phyloP scores from a whole-genome alignment of 495 filamentous ascomycete genomes.

The Aspergillus cavernicola region DNA sequence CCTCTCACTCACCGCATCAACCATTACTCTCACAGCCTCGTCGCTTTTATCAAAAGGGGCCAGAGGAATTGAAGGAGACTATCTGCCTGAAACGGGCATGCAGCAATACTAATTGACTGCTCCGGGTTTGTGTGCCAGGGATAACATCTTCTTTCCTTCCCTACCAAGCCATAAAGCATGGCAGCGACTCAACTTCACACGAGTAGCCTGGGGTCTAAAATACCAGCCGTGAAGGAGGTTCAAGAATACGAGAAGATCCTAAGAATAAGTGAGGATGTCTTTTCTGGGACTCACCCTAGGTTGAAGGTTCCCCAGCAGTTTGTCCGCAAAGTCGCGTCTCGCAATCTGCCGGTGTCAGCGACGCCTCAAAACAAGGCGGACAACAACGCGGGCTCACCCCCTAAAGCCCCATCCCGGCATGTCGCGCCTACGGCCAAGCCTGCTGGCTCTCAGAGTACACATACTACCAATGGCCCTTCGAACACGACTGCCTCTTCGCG shows the following conservation, averaged over 20 bases:
- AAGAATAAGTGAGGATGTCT: slow-evolving; percentile 69
- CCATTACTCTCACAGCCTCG: neutral
- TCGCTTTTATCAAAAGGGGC: neutral
- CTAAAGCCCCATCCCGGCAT: slow-evolving; percentile 31
- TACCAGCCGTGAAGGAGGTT: slow-evolving; percentile 33
- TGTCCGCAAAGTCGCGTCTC: slow-evolving; percentile 46
- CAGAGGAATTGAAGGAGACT: neutral
- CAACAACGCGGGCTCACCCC: slow-evolving; percentile 20
- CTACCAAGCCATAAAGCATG: slow-evolving; percentile 28
- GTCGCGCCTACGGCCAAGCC: slow-evolving; percentile 24
- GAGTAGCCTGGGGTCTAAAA: slow-evolving; percentile 27
- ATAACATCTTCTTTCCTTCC: neutral
- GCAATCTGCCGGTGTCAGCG: slow-evolving; percentile 25
- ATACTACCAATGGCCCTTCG: slow-evolving; percentile 25
- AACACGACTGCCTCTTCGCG: slow-evolving; percentile 27
- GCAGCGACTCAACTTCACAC: slow-evolving; percentile 36
- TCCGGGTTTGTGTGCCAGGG: slow-evolving; percentile 4
- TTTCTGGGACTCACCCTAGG: slow-evolving; percentile 68
- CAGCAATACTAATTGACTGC: slow-evolving; percentile 3
- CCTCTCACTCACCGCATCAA: neutral
- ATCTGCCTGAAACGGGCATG: neutral
- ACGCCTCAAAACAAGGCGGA: slow-evolving; percentile 22
- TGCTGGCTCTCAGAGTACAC: slow-evolving; percentile 28
- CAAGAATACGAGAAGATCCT: slow-evolving; percentile 70
- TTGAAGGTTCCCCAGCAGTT: slow-evolving; percentile 64